These are phyloP conservation scores for Backusella westeae DNA, from an alignment of 192 early-diverging fungal species.

Conservation along the genomic window DNA sequence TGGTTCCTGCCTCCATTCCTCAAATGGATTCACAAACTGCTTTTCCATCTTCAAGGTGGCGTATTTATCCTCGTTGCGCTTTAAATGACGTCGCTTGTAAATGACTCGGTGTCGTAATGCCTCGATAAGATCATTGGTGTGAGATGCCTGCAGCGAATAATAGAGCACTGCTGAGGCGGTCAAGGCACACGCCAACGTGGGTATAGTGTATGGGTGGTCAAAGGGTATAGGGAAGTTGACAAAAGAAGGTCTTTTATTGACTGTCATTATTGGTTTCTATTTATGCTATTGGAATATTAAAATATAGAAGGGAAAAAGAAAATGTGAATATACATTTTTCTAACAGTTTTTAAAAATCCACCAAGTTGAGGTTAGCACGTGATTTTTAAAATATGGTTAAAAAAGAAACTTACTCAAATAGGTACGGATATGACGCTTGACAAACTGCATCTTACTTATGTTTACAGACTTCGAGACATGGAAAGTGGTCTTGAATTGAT, in stretches of 20 bases:
- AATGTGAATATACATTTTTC: too few species aligned
- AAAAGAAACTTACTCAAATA: too few species aligned
- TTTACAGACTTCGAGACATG: too few species aligned
- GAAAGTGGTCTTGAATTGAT: too few species aligned
- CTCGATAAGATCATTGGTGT: conserved; percentile 27
- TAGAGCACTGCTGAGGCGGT: conserved; percentile 28
- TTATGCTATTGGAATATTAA: background rate
- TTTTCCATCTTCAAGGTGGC: conserved; percentile 36
- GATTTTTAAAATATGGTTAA: too few species aligned
- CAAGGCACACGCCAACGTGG: conserved; percentile 19
- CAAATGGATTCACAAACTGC: conserved; percentile 60
- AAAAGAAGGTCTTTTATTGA: conserved; percentile 28
- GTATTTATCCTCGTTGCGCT: conserved; percentile 30
- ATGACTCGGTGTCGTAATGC: conserved; percentile 20
- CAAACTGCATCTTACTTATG: too few species aligned
- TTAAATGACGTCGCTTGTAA: conserved; percentile 11
- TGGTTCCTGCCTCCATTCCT: conserved; percentile 46
- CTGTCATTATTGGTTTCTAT: background rate
- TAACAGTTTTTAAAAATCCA: too few species aligned
- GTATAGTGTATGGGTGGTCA: conserved; percentile 35
- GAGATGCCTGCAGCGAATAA: conserved; percentile 29
- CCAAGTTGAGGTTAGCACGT: too few species aligned
- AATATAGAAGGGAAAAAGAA: background rate
- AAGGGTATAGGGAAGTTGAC: conserved; percentile 38
- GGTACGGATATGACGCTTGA: too few species aligned